Evolutionary conservation across 495 filamentous ascomycete species (phyloP).

Genomic region (Neurospora discreta): DNA sequence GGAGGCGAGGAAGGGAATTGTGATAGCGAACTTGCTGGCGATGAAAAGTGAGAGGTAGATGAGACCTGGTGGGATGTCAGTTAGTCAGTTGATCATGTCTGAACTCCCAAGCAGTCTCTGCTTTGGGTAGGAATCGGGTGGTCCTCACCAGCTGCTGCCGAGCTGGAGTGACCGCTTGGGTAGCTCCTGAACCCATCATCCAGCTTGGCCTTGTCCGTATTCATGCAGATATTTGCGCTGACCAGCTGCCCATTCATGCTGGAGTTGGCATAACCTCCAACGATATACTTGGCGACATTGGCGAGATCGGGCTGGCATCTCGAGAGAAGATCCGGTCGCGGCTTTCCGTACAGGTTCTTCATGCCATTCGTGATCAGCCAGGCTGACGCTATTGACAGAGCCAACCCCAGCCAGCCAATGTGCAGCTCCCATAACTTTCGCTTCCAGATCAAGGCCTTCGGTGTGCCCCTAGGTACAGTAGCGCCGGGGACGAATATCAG

Average conservation of each 20-base stretch:
- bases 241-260: slow-evolving; percentile 44
- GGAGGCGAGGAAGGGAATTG: slow-evolving; percentile 45
- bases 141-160: slow-evolving; percentile 51
- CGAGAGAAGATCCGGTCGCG: slow-evolving; percentile 67
- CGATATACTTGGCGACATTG: slow-evolving; percentile 30
- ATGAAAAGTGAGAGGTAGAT: slow-evolving; percentile 68
- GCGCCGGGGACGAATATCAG: slow-evolving; percentile 52
- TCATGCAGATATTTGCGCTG: slow-evolving; percentile 56
- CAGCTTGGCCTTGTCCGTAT: slow-evolving; percentile 50
- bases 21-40: slow-evolving; percentile 50
- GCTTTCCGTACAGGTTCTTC: slow-evolving; percentile 82
- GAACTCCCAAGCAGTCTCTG: not conserved
- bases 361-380: slow-evolving; percentile 74
- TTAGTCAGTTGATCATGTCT: not conserved
- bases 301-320: slow-evolving; percentile 50
- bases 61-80: slow-evolving; percentile 31
- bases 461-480: slow-evolving; percentile 58
- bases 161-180: slow-evolving; percentile 56
- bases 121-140: not conserved
- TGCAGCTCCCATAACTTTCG: slow-evolving; percentile 80
- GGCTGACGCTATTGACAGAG: slow-evolving; percentile 51
- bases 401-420: slow-evolving; percentile 63
- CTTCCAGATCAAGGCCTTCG: slow-evolving; percentile 51
- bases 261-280: slow-evolving; percentile 24
- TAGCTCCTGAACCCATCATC: slow-evolving; percentile 83